phyloP scores from a whole-genome alignment of 164 flowering plant genomes.

The Aristolochia contorta region DNA sequence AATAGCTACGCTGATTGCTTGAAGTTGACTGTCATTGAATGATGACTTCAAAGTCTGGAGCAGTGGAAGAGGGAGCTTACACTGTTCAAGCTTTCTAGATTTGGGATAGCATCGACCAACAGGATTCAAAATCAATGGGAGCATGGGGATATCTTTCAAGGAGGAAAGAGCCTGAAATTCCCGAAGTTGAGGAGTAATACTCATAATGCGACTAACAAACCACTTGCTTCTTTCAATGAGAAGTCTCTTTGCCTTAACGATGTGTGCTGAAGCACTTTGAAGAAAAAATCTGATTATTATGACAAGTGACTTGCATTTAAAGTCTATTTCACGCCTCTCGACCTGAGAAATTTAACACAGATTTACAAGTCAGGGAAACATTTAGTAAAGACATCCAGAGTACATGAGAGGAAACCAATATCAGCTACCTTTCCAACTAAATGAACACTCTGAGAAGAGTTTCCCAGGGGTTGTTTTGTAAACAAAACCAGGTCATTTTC shows the following conservation, averaged over 20 bases:
- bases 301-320: slow-evolving; percentile 45
- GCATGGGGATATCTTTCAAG: slow-evolving; percentile 61
- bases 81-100: slow-evolving; percentile 23
- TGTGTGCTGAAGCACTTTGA: slow-evolving; percentile 51
- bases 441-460: slow-evolving; percentile 47
- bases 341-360: slow-evolving; percentile 35
- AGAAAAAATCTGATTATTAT: slow-evolving; percentile 58
- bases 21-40: slow-evolving; percentile 77
- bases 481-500: slow-evolving; percentile 91
- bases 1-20: slow-evolving; percentile 57
- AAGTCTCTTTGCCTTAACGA: slow-evolving; percentile 59
- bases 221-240: slow-evolving; percentile 83
- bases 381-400: not conserved
- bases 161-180: slow-evolving; percentile 96
- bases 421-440: slow-evolving; percentile 78
- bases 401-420: not conserved
- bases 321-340: slow-evolving; percentile 79
- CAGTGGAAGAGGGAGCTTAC: slow-evolving; percentile 47
- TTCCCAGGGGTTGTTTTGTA: slow-evolving; percentile 54
- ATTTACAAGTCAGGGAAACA: not conserved
- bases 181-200: slow-evolving; percentile 82
- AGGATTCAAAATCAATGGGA: slow-evolving; percentile 66
- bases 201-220: slow-evolving; percentile 71
- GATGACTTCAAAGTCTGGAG: slow-evolving; percentile 52
- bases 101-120: slow-evolving; percentile 8